Base-by-base conservation (phyloP, 176 grass and related monocot genomes). In the Melocanna baccifera region DNA sequence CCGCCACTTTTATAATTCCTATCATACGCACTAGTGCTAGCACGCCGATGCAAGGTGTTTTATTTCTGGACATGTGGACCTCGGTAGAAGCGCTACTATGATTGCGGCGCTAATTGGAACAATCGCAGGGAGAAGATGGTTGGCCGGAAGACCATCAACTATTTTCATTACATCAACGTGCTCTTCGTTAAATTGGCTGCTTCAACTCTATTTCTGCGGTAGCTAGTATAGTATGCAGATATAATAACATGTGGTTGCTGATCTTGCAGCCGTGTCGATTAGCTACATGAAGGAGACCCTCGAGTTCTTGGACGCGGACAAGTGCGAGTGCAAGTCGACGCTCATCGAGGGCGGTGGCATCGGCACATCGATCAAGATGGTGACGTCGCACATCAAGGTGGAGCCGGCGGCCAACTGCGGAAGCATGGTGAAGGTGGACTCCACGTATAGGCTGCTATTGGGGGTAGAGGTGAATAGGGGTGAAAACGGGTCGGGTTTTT, bases 341-440 rank as follows among this genome's bases (percentile, higher is more conserved):
- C 75, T 92, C 12, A 4, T 92, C 14, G 94, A 92, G 81, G 94
- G 94, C 40, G 92, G 94, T 4, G 88, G 78, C 26, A 68, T 97
- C 55, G 92, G 90, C 25, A 53, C 73, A 12, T 47, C 58, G 10
- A 58, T 94, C 40, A 86, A 92, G 65, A 81, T 84, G 1, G 77
- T 81, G 23, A 84, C 86, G 0, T 80, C 86, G 6, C 88, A 94
- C 84, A 78, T 94, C 81, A 92, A 91, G 84, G 71, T 97, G 9
- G 92, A 94, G 84, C 29, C 90, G 5, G 82, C 75, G 22, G 72
- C 71, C 83, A 69, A 32, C 42, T 90, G 90, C 47, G 92, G 94
- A 2, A 77, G 90, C 30, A 30, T 94, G 6, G 86, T 86, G 30
- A 94, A 94, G 83, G 81, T 97, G 40, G 53, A 79, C 13, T 37